Percentiles rank a stretch among this genome's conserved stretches.
These are phyloP conservation scores for Phytophthora fragariae DNA, from an alignment of 352 stramenopile genomes.

Conservation along the genomic window DNA sequence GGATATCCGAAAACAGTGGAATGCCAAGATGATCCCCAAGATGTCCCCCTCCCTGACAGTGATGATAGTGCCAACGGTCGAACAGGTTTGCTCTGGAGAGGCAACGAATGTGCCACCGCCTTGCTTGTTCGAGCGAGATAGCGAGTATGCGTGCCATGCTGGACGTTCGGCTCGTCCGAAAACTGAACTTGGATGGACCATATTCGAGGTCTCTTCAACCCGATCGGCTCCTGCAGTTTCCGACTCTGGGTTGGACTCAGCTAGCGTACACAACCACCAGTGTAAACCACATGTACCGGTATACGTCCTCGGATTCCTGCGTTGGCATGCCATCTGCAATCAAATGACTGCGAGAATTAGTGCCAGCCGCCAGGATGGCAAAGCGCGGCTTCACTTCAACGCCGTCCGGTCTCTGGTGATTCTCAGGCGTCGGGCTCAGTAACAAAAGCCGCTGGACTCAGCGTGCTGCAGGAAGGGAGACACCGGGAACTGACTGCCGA, in stretches of 20 bases:
- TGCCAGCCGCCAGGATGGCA: background rate
- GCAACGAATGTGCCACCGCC: too few species aligned
- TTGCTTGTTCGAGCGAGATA: too few species aligned
- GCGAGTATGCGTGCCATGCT: background rate
- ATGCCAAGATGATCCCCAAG: background rate
- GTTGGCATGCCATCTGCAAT: background rate
- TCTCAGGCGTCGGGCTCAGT: background rate
- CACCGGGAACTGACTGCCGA: background rate
- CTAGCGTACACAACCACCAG: background rate
- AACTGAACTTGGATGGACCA: background rate
- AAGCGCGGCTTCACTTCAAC: background rate
- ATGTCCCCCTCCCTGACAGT: background rate
- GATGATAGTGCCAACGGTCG: background rate
- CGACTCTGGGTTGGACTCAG: background rate
- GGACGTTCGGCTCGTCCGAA: background rate
- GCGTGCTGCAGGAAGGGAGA: background rate
- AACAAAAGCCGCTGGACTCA: background rate
- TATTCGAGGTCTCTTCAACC: slow-evolving; percentile 3
- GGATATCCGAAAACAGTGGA: too few species aligned
- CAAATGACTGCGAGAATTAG: background rate
- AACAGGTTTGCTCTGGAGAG: too few species aligned
- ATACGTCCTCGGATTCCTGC: background rate
- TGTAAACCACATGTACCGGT: too few species aligned
- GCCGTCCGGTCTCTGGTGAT: background rate
- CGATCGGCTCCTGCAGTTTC: background rate